Evolutionary conservation across 257 asterid species (phyloP), one percentile per base, ranked within the genome.

Genomic region (Fraxinus excelsior): DNA sequence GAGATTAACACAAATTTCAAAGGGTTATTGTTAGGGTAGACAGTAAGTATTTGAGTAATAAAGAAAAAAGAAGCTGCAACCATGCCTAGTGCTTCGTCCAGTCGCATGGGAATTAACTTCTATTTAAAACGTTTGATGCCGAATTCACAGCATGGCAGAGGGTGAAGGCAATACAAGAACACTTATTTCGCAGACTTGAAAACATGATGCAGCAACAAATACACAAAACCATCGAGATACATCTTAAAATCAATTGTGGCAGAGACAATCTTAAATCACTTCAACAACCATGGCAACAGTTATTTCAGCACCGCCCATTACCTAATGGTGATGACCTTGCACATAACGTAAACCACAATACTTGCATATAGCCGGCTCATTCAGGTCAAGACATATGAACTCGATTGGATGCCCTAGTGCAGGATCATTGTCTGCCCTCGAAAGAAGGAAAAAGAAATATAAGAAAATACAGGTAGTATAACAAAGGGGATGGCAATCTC

Each of bases 401-500:
- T 94, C 99, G 53, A 94, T 82, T 42, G 99, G 99, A 84, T 94
- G 97, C 74, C 98, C 99, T 11, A 92, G 91, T 49, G 97, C 92
- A 6, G 90, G 92, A 80, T 92, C 5, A 16, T 49, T 76, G 82
- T 94, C 99, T 94, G 95, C 87, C 78, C 72, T 74, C 67, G 28
- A 69, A 29, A 65, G 10, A 67, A 35, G 16, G 71, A 42, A 74
- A 21, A 38, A 53, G 29, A 21, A 49, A 58, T 26, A 13, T 25
- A n/a, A 56, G 65, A 44, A 26, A 23, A 62, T 1, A 25, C 18
- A 2, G 25, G 60, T 7, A 16, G 10, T 64, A 11, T 11, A 44
- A 73, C 49, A 23, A 60, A 56, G 42, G 19, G 19, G 18, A 25
- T 62, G 68, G 40, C 3, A 7, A 16, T 18, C 46, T 25, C 18